Evolutionary conservation across 345 rosid species (phyloP), one percentile per base, ranked within the genome.

Genomic region (Brassica carinata): DNA sequence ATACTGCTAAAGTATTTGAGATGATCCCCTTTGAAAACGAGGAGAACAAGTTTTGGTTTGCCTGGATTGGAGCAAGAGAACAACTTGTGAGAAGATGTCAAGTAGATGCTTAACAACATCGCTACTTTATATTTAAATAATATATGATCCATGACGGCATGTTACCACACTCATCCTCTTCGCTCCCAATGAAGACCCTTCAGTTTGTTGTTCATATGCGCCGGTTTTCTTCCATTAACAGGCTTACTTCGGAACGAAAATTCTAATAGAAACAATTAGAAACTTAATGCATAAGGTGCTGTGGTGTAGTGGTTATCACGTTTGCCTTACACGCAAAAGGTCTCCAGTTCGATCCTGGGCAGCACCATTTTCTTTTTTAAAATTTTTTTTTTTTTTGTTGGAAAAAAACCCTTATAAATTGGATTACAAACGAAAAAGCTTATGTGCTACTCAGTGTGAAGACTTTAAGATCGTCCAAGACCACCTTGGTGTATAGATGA

Each of bases 41-140:
- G 72, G 27, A 73, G 14, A 71, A 18, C 38, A 61, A 38, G 18
- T 10, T 11, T 33, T 70, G 70, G 38, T 83, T 65, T 29, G 91
- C 98, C 96, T 95, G 95, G 62, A 95, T 94, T 95, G 95, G 62
- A 95, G 94, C 72, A 95, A 85, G 81, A 93, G 97, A 84, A 89
- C 90, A 67, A 94, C 92, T 86, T 92, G 89, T 5, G 99, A 91
- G 82, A 92, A 90, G 59, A 90, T 89, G 84, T 88, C 97, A 73
- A 92, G 94, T 83, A 95, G 88, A 72, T 76, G 89, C 83, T 87
- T 95, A 70, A 91, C 83, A 18, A 92, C 89, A 79, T 92, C 97
- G 15, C 87, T 94, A 83, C 92, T 92, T 71, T 64, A 80, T 72
- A 23, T 23, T 23, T 23, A 23, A 23, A 23, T 23, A 23, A 23